Base-by-base conservation (phyloP, 495 filamentous ascomycete species). In the Parathielavia hyrcaniae region DNA sequence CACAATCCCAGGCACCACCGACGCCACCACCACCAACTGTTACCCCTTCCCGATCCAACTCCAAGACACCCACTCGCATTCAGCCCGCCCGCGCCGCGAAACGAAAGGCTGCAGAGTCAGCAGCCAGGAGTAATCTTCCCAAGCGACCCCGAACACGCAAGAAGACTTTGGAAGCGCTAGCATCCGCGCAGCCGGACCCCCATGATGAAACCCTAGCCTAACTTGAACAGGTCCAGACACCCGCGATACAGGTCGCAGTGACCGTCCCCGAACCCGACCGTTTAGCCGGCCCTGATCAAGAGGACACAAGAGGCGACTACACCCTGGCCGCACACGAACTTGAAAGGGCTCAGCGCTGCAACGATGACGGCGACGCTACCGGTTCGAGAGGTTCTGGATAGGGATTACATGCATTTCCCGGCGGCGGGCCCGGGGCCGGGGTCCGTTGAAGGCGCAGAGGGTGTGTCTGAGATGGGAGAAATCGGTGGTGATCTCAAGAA, bases 41-140 rank as follows among this genome's bases (percentile, higher is more conserved):
- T 6, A 50, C 26, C 16, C 30, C 32, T n/a, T 43, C 36, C 1
- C 35, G 17, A 2, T 30, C 26, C 2, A 36, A n/a, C n/a, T n/a
- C 12, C 23, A 36, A 38, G 2, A 32, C 58, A 0, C 67, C 67
- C 2, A 65, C 55, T 2, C 65, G 69, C 1, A 41, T 69, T 10
- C 67, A 71, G 19, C 69, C 65, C 0, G 5, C 55, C 5, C 58
- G 69, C 40, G 53, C 60, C 22, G 63, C 65, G 1, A 71, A 69
- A 50, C 65, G 57, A 22, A 64, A 62, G 35, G 57, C 52, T 17
- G 26, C 30, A 1, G 17, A 41, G 30, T n/a, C 11, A 0, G 10
- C 57, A 20, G 8, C 43, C 1, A 9, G 26, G 2, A 30, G 6
- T 30, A 30, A 30, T 30, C 26, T 6, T 30, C 26, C 19, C 12